Evolutionary conservation across 345 rosid species (phyloP), one percentile per base, ranked within the genome.

Genomic region (Populus davidiana): DNA sequence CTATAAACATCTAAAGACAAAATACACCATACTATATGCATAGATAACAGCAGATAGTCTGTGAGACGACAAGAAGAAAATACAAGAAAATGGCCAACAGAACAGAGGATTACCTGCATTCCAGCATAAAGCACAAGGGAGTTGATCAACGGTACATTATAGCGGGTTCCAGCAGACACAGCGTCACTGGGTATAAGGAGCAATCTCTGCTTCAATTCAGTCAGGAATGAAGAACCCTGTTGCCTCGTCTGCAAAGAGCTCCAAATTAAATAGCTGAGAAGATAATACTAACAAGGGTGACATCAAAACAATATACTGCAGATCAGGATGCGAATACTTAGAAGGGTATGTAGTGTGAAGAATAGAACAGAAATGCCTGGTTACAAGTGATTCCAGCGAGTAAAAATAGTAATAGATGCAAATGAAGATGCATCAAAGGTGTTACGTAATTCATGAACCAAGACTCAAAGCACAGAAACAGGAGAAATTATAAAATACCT

Each of bases 51-150:
- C 41, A 36, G 49, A 33, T 13, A 7, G 25, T 50, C 35, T 1
- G 8, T 52, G 25, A 25, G 49, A 67, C 16, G 18, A 59, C 50
- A 8, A 47, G 21, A 62, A 13, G 35, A 29, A 14, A 18, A 66
- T 5, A 43, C n/a, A 23, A 4, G 8, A 78, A 44, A 65, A 66
- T n/a, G 6, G 16, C 52, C 6, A 63, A 33, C 8, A 27, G 29
- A 27, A 20, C 8, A 56, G 29, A n/a, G 59, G 5, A n/a, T 52
- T 85, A 96, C 99, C 98, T 96, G 99, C 97, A 96, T 92, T 80
- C 99, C 99, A 20, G 93, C 89, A 85, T 96, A 96, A 73, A 96
- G 94, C 81, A 96, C 98, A 68, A 96, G 94, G 65, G 99, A 96
- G 83, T 96, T 96, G 73, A 96, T 92, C 85, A 96, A 85, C 13